Evolutionary conservation across 2,329 filamentous ascomycete species (phyloP), one percentile per base, ranked within the genome.

Genomic region (Aspergillus jensenii): DNA sequence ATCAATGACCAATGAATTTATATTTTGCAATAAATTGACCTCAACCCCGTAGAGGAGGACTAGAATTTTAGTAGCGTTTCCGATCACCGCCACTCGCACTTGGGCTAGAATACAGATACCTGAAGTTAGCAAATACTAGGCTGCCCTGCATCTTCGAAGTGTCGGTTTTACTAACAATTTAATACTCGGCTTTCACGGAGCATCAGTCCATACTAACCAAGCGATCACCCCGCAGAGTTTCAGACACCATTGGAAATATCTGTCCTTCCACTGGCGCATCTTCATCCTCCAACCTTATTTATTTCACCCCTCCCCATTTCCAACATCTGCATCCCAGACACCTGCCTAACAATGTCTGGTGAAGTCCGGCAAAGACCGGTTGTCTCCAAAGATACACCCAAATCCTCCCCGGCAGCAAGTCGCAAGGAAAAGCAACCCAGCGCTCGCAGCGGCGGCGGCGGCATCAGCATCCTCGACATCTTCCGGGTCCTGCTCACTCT

Each of bases 401-500:
- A 23, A 44, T 59, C 56, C 52, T 31, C 40, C 52, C 46, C 58
- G 44, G 55, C 59, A 44, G 54, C 56, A 55, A 40, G 47, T n/a
- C 27, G 57, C 43, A 47, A 45, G 45, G 44, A 53, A 39, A 45
- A 41, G 23, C 15, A 58, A 21, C 55, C 35, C 21, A 51, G 31
- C 35, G 31, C 43, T 33, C 39, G 12, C 53, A 4, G 25, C 25
- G 9, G 25, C 25, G 59, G 62, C 45, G 63, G 59, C 35, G 68
- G 71, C n/a, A 77, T 80, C 67, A 76, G 75, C 55, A 45, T 79
- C 41, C 66, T 91, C 35, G 90, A 93, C 71, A 73, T 90, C 53
- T 74, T 91, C 59, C 87, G 90, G 33, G 81, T 93, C 31, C 68
- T 92, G 46, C 82, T 82, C 33, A 90, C 90, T 55, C 74, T 93